Base-by-base conservation (phyloP, 345 rosid species). In the Populus euphratica region DNA sequence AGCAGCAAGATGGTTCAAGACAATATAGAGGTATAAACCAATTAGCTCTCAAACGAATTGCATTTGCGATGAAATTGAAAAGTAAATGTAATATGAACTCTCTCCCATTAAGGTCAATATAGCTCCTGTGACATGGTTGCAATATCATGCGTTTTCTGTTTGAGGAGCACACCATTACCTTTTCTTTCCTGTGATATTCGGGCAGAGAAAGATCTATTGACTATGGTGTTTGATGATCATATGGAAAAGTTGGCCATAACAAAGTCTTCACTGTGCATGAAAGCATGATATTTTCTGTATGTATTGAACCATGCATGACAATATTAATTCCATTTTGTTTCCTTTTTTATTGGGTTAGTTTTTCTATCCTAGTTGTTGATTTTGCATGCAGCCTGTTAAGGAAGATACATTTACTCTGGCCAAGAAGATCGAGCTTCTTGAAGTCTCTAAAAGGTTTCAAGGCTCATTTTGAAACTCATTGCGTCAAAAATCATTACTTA, bases 371-470 rank as follows among this genome's bases (percentile, higher is more conserved):
- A 1, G 71, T 21, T 4, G 6, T 59, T 78, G 54, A 38, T 50
- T 35, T 83, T 44, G 36, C 54, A 83, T 78, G 78, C 87, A 89
- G 90, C 77, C 78, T 80, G 75, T 54, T 67, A 86, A 84, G 77
- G 90, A 79, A 29, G 89, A 88, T 64, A 36, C 87, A 6, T 70
- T 83, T 10, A 86, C 81, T 76, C 77, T 91, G 87, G 82, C 83
- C n/a, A 92, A 83, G 90, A 90, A 87, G 87, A 83, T 92, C 3
- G 94, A 91, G 81, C 79, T 73, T 47, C 86, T 94, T n/a, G 91
- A 92, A 83, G 86, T 81, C 66, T 87, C 89, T 25, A 90, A 85
- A 84, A 70, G 93, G 97, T 94, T 43, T 70, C 21, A 47, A 78
- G 16, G 54, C 65, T 70, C 27, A 38, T 13, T 65, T 56, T 72